A percentile compares a stretch with the other conserved stretches of the same genome.
Conservation (phyloP, 176 grass and related monocot genomes). For the Lolium multiflorum region DNA sequence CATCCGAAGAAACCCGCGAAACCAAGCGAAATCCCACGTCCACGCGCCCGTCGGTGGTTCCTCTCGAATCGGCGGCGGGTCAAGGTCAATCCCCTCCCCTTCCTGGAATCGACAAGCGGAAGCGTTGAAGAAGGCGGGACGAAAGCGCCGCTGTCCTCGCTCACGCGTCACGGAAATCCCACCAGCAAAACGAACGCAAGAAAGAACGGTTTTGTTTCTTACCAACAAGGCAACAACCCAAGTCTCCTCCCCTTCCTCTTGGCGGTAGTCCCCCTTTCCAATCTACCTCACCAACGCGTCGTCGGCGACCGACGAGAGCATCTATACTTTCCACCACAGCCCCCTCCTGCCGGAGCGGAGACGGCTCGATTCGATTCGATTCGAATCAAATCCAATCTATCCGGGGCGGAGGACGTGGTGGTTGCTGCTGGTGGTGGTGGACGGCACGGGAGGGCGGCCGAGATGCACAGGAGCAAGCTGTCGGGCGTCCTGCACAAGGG, state of each 20-base stretch:
- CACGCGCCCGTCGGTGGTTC: neutral
- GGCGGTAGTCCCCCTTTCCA: constrained; percentile 34
- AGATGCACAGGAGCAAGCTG: constrained; percentile 61
- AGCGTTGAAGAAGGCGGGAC: constrained; percentile 21
- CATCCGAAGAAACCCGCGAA: no score
- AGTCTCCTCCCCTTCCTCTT: constrained; percentile 22
- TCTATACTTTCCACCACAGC: neutral
- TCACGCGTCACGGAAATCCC: constrained; percentile 23
- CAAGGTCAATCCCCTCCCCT: neutral
- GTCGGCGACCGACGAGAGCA: neutral
- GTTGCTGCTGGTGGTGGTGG: neutral
- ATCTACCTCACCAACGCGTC: constrained; percentile 37
- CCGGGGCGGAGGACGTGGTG: neutral
- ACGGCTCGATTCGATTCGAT: neutral
- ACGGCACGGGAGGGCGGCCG: neutral
- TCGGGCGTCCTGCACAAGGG: constrained; percentile 85
- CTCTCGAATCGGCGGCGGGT: neutral
- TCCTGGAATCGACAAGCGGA: neutral
- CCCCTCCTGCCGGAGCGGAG: constrained; percentile 7
- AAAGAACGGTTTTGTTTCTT: neutral
- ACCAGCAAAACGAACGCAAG: neutral
- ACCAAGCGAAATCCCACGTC: neutral
- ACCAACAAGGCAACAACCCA: constrained; percentile 2
- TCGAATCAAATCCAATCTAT: constrained; percentile 42
- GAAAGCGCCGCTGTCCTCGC: neutral